Base-by-base conservation (phyloP, 2,329 filamentous ascomycete genomes). In the Aspergillus ruber region DNA sequence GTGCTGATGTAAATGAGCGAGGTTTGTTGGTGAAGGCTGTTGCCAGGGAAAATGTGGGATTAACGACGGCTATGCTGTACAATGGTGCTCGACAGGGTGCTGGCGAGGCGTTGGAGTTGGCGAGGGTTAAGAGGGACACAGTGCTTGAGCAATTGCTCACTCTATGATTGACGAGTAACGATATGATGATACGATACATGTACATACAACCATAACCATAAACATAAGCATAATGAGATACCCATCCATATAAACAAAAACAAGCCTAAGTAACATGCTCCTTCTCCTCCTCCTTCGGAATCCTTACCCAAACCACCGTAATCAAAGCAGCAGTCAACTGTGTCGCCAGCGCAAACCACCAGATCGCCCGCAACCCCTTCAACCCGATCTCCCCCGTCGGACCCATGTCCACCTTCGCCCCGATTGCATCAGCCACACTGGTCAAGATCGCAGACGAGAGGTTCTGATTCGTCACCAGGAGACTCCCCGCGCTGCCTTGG, bases 381-480 rank as follows among this genome's bases (percentile, higher is more conserved):
- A 72, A 56, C 3, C 60, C 52, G 27, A 65, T 48, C 32, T 62
- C 51, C 2, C 61, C 61, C 36, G 55, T 49, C 0, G 57, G 40
- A 3, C 51, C 49, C 4, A 13, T 46, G 43, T 60, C 56, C 2
- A 66, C 59, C 3, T 54, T 48, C 4, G 55, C 57, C 2, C 69
- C 69, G 38, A 72, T 67, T 1, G 67, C 66, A 71, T 65, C 61
- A 3, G 60, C 61, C 6, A 64, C 50, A 52, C 59, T 62, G 1
- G 60, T 65, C 35, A 64, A 69, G 25, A 75, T 70, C 2, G 73
- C 73, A 12, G 66, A 63, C 0, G 69, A 71, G 15, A 75, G 56
- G 47, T 75, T 75, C 56, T 76, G 72, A 36, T 74, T 69, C 20
- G 72, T 76, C 1, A 75, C 72, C 4, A 76, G 56, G 49, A 75